Evolutionary conservation across 768 basidiomycete genomes (phyloP), one percentile per base, ranked within the genome.

Genomic region (Lactifluus piperatus): DNA sequence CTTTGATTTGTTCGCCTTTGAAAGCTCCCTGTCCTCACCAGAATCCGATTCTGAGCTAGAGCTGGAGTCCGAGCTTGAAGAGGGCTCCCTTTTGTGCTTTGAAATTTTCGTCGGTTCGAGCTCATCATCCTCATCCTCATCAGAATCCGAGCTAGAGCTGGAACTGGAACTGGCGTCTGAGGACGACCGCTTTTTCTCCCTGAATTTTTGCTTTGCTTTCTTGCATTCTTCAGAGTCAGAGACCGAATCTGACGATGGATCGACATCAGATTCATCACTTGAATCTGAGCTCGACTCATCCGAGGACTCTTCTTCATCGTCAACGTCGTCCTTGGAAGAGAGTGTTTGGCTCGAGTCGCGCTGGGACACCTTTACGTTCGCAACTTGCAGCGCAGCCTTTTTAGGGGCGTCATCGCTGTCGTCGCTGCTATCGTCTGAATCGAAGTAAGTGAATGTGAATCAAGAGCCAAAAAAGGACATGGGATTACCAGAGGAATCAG

Each of bases 271-370:
- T 44, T 50, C 56, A 47, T 37, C 43, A 22, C 59, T 56, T 27
- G 59, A 65, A 43, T 63, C 62, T 18, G 64, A 66, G 29, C 51
- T 49, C 16, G 52, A 62, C 30, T 64, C 63, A 62, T 57, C 57
- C 26, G 63, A 60, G 39, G 66, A 61, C 39, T 57, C 62, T 24
- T 54, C 57, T 5, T 57, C 60, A 34, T 36, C 53, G n/a, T 39
- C 44, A 26, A 11, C 24, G 14, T 63, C 62, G 26, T 62, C 55
- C 26, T 39, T 44, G 18, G 62, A 63, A 37, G 62, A 62, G 4
- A 63, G 54, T 8, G 60, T 62, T 48, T 62, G 62, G 51, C 58
- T 63, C 10, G 62, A 63, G 43, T 63, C 58, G 22, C 62, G 58
- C 22, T 27, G 47, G 5, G 36, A 41, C 48, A 27, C 43, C 16